Base-by-base conservation (phyloP, 2,329 filamentous ascomycete species). In the Botrytis hyacinthi region DNA sequence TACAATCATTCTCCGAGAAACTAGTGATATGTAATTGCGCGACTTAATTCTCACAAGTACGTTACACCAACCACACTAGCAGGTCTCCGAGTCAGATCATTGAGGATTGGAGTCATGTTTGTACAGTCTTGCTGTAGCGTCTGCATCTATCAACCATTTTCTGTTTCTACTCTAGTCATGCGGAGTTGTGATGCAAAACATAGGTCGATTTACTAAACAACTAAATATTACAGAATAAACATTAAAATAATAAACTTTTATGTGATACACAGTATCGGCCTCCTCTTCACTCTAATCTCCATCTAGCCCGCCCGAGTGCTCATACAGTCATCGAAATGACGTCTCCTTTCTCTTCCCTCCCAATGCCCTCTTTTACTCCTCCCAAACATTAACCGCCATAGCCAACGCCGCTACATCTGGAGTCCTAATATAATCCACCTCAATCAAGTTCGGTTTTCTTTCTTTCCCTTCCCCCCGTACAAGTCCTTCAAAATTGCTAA, bases 361-460 rank as follows among this genome's bases (percentile, higher is more conserved):
- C 44, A 18, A 8, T n/a, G 9, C 35, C 7, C 12, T 10, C 22
- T 4, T 26, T 14, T 5, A 16, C 22, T n/a, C 1, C 22, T 46
- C 65, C 44, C 44, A 68, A 26, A 18, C 44, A 61, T 60, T 73
- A 29, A 70, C 6, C 22, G 20, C 51, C 68, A 70, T 44, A 7
- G 57, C 68, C 68, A 70, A 61, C 6, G 68, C 68, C 14, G 40
- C 57, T 12, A 70, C 57, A 18, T 62, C 51, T 20, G 20, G 37
- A 62, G 22, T 61, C 42, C 57, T 44, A 4, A 70, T 44, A 42
- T 32, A 40, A 70, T 70, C 68, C 26, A 70, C 40, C 42, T 70
- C 68, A 16, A 70, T 44, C 9, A 54, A 46, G 46, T 51, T 69
- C 42, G 63, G 70, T 20, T 54, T 68, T 9, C 65, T n/a, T 32